A percentile compares a stretch with the other conserved stretches of the same genome.
phyloP scores from a whole-genome alignment of 2,329 filamentous ascomycete species.

The Colletotrichum neosansevieriae region DNA sequence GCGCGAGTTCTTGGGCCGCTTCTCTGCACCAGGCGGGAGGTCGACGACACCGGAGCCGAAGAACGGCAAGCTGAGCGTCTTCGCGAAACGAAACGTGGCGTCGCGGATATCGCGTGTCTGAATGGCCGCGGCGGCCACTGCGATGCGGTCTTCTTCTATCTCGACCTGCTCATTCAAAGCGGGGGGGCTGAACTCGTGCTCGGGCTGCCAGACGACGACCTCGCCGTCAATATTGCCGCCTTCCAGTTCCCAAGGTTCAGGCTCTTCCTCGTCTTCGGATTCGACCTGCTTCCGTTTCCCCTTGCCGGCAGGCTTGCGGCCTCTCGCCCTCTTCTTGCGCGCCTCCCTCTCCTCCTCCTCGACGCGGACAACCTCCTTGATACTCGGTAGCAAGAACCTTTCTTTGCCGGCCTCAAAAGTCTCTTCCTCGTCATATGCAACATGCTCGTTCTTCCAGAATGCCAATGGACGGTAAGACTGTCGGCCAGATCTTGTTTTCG shows the following conservation, averaged over 20 bases:
- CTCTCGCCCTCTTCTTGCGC: slow-evolving; percentile 43
- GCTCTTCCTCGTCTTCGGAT: slow-evolving; percentile 63
- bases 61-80: slow-evolving; percentile 85
- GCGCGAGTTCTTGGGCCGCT: slow-evolving; percentile 90
- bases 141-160: slow-evolving; percentile 66
- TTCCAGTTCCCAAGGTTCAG: slow-evolving; percentile 76
- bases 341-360: slow-evolving; percentile 66
- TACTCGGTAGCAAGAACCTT: slow-evolving; percentile 72
- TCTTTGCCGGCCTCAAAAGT: slow-evolving; percentile 54
- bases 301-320: slow-evolving; percentile 45
- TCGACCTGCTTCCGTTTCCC: slow-evolving; percentile 50
- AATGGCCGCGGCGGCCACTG: slow-evolving; percentile 67
- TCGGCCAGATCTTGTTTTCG: slow-evolving; percentile 80
- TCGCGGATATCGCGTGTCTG: slow-evolving; percentile 69
- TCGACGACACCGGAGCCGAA: slow-evolving; percentile 93
- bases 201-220: slow-evolving; percentile 73
- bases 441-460: slow-evolving; percentile 88
- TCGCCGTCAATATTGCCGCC: slow-evolving; percentile 74
- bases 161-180: slow-evolving; percentile 63
- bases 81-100: slow-evolving; percentile 87
- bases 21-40: slow-evolving; percentile 83
- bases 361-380: slow-evolving; percentile 82
- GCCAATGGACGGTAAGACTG: slow-evolving; percentile 82
- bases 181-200: slow-evolving; percentile 66
- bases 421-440: slow-evolving; percentile 75